These are phyloP conservation scores for Scheffersomyces amazonensis DNA, from an alignment of 805 yeast species.

Conservation along the genomic window DNA sequence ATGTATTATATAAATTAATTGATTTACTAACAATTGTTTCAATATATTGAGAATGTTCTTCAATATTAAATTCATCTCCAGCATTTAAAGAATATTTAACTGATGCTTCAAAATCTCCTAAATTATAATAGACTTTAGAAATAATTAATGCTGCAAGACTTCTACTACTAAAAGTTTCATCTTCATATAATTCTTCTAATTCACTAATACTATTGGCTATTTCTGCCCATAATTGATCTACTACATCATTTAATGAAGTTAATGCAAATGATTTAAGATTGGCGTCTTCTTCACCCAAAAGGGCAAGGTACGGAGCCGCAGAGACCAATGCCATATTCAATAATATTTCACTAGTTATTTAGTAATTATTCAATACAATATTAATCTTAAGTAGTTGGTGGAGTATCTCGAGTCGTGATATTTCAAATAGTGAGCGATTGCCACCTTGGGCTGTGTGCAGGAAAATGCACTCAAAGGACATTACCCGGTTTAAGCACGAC, in stretches of 20 bases:
- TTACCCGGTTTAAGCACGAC: too few species aligned
- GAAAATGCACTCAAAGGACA: too few species aligned
- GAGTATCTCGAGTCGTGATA: too few species aligned
- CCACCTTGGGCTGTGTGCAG: too few species aligned
- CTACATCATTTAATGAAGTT: slow-evolving; percentile 72
- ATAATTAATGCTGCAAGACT: slow-evolving; percentile 87
- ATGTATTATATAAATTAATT: slow-evolving; percentile 73
- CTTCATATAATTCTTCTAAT: slow-evolving; percentile 90
- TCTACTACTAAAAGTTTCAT: slow-evolving; percentile 70
- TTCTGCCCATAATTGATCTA: slow-evolving; percentile 96
- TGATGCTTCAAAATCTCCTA: slow-evolving; percentile 90
- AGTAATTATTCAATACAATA: too few species aligned
- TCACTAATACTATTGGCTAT: slow-evolving; percentile 86
- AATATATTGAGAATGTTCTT: slow-evolving; percentile 77
- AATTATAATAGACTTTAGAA: slow-evolving; percentile 84
- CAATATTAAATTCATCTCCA: slow-evolving; percentile 72
- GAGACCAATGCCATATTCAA: slow-evolving; percentile 60
- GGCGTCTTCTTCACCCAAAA: slow-evolving; percentile 78
- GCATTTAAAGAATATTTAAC: slow-evolving; percentile 87
- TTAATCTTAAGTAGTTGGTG: too few species aligned
- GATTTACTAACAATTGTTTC: slow-evolving; percentile 95
- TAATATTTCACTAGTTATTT: too few species aligned
- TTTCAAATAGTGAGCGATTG: too few species aligned
- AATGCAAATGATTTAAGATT: slow-evolving; percentile 81
- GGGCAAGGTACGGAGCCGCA: slow-evolving; percentile 90